Percentiles rank a stretch among this genome's conserved stretches.
Conservation (phyloP, 768 basidiomycete genomes). For the Mycena galopus region DNA sequence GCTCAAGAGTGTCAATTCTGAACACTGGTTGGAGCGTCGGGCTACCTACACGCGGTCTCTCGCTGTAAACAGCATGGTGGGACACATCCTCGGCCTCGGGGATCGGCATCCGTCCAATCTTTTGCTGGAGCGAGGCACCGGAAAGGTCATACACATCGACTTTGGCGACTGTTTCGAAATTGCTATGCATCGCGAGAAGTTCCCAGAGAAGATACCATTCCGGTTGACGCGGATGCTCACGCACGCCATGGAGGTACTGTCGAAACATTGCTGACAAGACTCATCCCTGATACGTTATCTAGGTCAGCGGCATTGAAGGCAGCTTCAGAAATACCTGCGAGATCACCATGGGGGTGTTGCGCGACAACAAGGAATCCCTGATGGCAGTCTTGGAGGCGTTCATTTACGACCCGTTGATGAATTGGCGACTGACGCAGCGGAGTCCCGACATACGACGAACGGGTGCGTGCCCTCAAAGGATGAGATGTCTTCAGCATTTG, state of each 20-base stretch:
- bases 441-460: conserved; percentile 80
- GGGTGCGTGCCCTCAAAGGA: conserved; percentile 52
- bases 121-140: conserved; percentile 90
- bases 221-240: conserved; percentile 98
- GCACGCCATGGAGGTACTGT: conserved; percentile 94
- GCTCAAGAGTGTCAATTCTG: conserved; percentile 95
- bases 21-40: conserved; percentile 97
- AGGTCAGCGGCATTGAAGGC: conserved; percentile 98
- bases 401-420: conserved; percentile 98
- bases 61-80: conserved; percentile 98
- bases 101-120: conserved; percentile 98
- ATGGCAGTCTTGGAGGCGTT: conserved; percentile 99
- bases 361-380: conserved; percentile 98
- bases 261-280: neutral
- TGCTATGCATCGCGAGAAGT: conserved; percentile 98
- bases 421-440: conserved; percentile 93
- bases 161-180: conserved; percentile 99
- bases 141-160: conserved; percentile 97
- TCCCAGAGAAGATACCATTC: conserved; percentile 99
- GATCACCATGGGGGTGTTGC: conserved; percentile 96
- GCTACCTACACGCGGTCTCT: conserved; percentile 96
- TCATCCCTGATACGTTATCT: conserved; percentile 29
- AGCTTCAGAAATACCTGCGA: conserved; percentile 97
- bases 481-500: neutral
- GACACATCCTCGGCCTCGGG: conserved; percentile 97